Conservation (phyloP, 176 grass and related monocot genomes). For the Oryza longistaminata region DNA sequence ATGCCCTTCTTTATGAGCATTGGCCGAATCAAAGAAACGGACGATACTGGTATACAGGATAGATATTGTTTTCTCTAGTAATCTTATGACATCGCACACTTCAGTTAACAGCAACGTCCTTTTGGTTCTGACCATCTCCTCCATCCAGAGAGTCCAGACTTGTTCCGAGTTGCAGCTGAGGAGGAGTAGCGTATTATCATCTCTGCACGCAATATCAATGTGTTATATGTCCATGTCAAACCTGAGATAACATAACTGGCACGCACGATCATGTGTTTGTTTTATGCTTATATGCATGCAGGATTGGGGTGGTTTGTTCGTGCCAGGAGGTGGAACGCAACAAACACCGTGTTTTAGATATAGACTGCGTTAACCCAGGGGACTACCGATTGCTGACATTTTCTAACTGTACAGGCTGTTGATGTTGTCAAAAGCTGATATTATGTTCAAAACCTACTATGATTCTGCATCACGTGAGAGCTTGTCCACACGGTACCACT, state of each 20-base stretch:
- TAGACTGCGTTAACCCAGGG: neutral
- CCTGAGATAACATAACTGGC: slow-evolving; percentile 24
- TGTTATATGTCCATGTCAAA: slow-evolving; percentile 13
- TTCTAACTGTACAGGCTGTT: neutral
- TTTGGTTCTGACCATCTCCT: neutral
- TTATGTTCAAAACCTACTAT: neutral
- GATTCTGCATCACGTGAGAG: neutral
- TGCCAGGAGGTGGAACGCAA: neutral
- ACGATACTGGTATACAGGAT: neutral
- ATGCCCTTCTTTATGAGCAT: neutral
- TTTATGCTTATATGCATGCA: neutral
- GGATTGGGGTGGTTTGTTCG: neutral
- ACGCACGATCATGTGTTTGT: slow-evolving; percentile 16
- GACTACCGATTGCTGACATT: neutral
- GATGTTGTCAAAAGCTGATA: neutral
- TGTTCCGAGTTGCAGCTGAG: neutral
- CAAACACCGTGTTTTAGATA: slow-evolving; percentile 27
- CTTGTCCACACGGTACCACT: slow-evolving; percentile 4
- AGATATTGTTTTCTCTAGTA: neutral
- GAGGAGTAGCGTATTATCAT: neutral
- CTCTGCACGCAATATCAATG: neutral
- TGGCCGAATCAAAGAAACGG: neutral
- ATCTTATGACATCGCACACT: neutral
- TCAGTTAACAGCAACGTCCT: neutral
- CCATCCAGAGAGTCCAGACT: neutral